Conservation (phyloP, 1,139 yeast species). For the Candida sp. region DNA sequence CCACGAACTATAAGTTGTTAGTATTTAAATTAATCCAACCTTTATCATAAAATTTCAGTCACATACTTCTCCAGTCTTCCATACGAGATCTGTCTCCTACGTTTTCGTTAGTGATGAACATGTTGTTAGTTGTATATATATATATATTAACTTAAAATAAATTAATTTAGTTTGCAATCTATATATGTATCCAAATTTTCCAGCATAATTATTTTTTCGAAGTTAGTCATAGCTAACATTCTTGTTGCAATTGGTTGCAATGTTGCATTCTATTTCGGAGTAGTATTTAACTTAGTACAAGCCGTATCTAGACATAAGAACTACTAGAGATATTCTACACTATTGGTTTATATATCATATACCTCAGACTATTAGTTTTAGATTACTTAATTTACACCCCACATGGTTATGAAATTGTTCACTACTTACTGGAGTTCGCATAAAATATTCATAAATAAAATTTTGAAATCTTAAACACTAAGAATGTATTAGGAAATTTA, state of each 20-base stretch:
- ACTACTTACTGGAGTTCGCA: too few relatives aligned
- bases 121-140: constrained; percentile 18
- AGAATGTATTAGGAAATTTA: too few relatives aligned
- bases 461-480: too few relatives aligned
- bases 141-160: too few relatives aligned
- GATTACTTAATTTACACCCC: too few relatives aligned
- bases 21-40: neutral
- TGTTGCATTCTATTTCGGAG: neutral
- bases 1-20: constrained; percentile 40
- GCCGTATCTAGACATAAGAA: too few relatives aligned
- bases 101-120: constrained; percentile 83
- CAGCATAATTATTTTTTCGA: neutral
- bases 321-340: neutral
- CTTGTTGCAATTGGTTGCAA: neutral
- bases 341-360: too few relatives aligned
- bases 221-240: constrained; percentile 1
- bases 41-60: neutral
- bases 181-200: neutral
- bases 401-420: too few relatives aligned
- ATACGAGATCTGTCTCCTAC: constrained; percentile 78
- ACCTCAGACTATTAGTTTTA: too few relatives aligned
- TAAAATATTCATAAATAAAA: too few relatives aligned
- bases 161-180: too few relatives aligned
- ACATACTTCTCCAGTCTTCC: constrained; percentile 88
- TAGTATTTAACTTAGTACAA: neutral